These are phyloP conservation scores for Aspergillus carlsbadensis DNA, from an alignment of 495 filamentous ascomycete species.

Conservation along the genomic window DNA sequence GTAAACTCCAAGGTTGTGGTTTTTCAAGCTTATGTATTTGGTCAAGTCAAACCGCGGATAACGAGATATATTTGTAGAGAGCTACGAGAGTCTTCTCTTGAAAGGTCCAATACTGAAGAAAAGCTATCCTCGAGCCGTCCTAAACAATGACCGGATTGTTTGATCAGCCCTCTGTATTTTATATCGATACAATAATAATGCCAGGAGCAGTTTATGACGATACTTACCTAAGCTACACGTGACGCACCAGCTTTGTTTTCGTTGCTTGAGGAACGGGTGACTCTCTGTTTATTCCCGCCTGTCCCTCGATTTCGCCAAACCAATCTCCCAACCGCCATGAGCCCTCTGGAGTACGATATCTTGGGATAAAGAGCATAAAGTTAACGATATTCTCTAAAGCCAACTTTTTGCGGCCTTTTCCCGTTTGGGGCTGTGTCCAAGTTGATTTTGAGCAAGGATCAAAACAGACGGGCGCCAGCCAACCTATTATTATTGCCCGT, in stretches of 20 bases:
- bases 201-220: neutral
- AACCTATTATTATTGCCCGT: constrained; percentile 26
- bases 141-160: too few relatives aligned
- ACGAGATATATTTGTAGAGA: too few relatives aligned
- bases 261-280: constrained; percentile 40
- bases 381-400: neutral
- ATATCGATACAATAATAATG: too few relatives aligned
- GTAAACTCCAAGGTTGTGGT: too few relatives aligned
- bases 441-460: constrained; percentile 21
- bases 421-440: neutral
- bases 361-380: constrained; percentile 2
- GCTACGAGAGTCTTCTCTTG: too few relatives aligned
- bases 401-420: constrained; percentile 1
- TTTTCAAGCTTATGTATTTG: too few relatives aligned
- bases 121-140: too few relatives aligned
- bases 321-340: constrained; percentile 20
- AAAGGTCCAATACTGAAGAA: too few relatives aligned
- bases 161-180: too few relatives aligned
- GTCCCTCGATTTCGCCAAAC: constrained; percentile 14
- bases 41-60: too few relatives aligned
- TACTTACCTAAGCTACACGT: constrained; percentile 27
- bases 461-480: constrained; percentile 28
- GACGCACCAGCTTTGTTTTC: constrained; percentile 20
- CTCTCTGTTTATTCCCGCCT: constrained; percentile 39
- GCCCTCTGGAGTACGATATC: constrained; percentile 20